Evolutionary conservation across 352 stramenopile genomes (phyloP).

Genomic region (Globisporangium camurandrum): DNA sequence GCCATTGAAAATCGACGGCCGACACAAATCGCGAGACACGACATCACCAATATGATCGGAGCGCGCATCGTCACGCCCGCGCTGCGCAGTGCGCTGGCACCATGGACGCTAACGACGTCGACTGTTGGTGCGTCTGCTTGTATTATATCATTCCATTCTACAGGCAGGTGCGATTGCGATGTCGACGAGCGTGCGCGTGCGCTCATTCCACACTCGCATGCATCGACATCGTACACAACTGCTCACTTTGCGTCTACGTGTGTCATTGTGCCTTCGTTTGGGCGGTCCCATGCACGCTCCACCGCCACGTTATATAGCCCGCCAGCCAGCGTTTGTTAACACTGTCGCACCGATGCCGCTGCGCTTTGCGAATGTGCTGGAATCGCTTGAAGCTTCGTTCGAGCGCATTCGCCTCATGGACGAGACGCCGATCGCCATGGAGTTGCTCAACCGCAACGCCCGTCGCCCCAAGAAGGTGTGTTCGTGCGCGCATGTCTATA

Average conservation of each 20-base stretch:
- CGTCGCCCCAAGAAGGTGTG: conserved; percentile 74
- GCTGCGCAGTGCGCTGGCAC: conserved; percentile 25
- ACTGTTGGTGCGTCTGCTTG: conserved; percentile 8
- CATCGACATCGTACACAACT: background rate
- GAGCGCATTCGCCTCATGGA: conserved; percentile 42
- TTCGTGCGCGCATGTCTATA: background rate
- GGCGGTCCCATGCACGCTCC: too few relatives aligned
- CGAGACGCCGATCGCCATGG: conserved; percentile 48
- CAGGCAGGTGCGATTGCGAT: too few relatives aligned
- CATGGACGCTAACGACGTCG: conserved; percentile 17
- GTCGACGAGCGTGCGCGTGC: background rate
- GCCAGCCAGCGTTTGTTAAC: conserved; percentile 10
- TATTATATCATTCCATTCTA: background rate
- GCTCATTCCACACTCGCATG: background rate
- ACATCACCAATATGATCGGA: conserved; percentile 12
- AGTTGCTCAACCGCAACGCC: conserved; percentile 78
- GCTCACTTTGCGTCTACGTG: background rate
- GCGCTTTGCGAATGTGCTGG: conserved; percentile 9
- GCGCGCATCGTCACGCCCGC: conserved; percentile 15
- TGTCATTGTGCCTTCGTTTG: background rate
- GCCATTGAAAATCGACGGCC: conserved; percentile 11
- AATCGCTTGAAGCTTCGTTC: conserved; percentile 19
- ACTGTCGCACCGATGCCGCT: background rate
- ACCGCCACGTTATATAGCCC: background rate
- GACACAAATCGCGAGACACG: background rate